A percentile compares a stretch with the other conserved stretches of the same genome.
phyloP scores from a whole-genome alignment of 148 eudicot species.

The Simmondsia chinensis region DNA sequence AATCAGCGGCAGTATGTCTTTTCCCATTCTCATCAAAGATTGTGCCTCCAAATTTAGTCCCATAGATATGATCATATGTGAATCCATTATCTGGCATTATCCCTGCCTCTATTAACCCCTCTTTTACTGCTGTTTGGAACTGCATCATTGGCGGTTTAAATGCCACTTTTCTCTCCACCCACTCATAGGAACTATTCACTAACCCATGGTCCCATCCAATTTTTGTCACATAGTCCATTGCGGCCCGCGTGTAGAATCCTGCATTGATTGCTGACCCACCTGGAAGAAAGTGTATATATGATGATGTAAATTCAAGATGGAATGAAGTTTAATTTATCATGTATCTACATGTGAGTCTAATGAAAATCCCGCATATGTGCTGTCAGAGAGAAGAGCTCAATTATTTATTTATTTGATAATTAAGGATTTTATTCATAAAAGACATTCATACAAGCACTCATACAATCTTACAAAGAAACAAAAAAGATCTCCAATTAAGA shows the following conservation, averaged over 20 bases:
- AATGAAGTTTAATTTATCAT: too few relatives aligned
- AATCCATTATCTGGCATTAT: constrained; percentile 57
- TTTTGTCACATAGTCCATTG: constrained; percentile 19
- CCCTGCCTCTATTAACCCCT: constrained; percentile 62
- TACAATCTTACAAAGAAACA: too few relatives aligned
- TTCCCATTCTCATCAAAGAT: constrained; percentile 63
- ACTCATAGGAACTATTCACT: constrained; percentile 61
- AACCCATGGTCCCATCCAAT: constrained; percentile 49
- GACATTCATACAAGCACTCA: too few relatives aligned
- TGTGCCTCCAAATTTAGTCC: constrained; percentile 77
- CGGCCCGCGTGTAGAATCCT: constrained; percentile 74
- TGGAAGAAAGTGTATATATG: too few relatives aligned
- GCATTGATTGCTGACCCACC: constrained; percentile 78
- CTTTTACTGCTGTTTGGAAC: constrained; percentile 66
- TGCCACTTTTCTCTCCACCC: constrained; percentile 73
- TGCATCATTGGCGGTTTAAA: constrained; percentile 41
- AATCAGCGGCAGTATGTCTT: constrained; percentile 86
- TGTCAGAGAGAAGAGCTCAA: too few relatives aligned
- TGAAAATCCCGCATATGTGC: too few relatives aligned
- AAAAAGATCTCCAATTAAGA: too few relatives aligned
- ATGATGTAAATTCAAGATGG: too few relatives aligned
- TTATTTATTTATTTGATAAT: too few relatives aligned
- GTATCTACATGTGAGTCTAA: too few relatives aligned
- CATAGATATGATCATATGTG: constrained; percentile 59
- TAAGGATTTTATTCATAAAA: too few relatives aligned